These are phyloP conservation scores for Carpinus viminea DNA, from an alignment of 306 rosid genomes.

Conservation along the genomic window DNA sequence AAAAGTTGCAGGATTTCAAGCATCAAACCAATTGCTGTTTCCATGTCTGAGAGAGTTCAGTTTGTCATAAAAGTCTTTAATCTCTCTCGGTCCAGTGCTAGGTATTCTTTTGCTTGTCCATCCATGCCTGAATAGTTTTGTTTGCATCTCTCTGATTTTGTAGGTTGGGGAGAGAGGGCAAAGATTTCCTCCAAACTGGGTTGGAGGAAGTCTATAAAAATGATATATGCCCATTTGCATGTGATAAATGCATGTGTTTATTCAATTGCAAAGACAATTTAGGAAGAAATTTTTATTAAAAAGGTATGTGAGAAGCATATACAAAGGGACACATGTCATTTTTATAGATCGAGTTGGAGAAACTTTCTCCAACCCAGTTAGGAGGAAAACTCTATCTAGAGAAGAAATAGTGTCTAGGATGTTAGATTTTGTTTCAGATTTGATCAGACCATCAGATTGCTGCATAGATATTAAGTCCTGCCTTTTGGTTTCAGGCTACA, in stretches of 20 bases:
- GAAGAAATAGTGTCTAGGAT: neutral
- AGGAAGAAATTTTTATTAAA: no score
- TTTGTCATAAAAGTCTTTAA: slow-evolving; percentile 81
- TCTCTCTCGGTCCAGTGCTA: slow-evolving; percentile 53
- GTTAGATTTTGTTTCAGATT: slow-evolving; percentile 16
- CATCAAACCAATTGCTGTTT: slow-evolving; percentile 79
- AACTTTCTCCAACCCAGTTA: no score
- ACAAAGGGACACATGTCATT: no score
- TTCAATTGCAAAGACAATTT: no score
- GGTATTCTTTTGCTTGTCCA: slow-evolving; percentile 40
- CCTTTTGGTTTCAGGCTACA: slow-evolving; percentile 66
- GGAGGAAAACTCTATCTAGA: no score
- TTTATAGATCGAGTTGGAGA: no score
- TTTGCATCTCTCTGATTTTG: slow-evolving; percentile 11
- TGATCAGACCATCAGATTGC: slow-evolving; percentile 1
- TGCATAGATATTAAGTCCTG: slow-evolving; percentile 11
- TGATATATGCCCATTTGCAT: no score
- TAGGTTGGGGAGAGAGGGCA: neutral
- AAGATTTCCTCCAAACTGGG: no score
- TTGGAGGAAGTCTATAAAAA: no score
- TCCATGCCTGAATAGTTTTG: neutral
- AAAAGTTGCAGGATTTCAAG: slow-evolving; percentile 58
- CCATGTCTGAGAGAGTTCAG: slow-evolving; percentile 52
- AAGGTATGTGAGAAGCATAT: no score
- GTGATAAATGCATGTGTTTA: no score